These are phyloP conservation scores for Agrostemma githago DNA, from an alignment of 148 eudicot genomes.

Conservation along the genomic window DNA sequence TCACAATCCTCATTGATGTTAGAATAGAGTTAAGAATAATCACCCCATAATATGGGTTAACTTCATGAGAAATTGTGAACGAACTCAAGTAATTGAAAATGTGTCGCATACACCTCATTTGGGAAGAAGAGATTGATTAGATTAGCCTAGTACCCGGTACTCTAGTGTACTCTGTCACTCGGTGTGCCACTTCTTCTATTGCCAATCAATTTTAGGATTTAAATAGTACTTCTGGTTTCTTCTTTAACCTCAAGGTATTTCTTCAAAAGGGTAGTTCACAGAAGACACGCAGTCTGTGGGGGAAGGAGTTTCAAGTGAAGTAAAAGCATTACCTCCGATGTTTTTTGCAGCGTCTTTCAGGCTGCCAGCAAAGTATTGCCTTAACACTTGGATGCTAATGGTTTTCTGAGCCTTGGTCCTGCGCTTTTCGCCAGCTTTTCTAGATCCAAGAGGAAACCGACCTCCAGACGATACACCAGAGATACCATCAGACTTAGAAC, in stretches of 20 bases:
- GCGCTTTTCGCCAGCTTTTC: slow-evolving; percentile 40
- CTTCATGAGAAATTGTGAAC: not conserved
- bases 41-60: not conserved
- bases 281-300: not conserved
- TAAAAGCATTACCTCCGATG: slow-evolving; percentile 63
- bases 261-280: not conserved
- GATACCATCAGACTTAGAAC: slow-evolving; percentile 33
- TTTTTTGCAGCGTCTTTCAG: slow-evolving; percentile 88
- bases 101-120: not conserved
- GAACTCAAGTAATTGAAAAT: not conserved
- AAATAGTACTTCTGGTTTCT: not conserved
- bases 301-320: not conserved
- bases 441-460: slow-evolving; percentile 26
- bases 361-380: slow-evolving; percentile 88
- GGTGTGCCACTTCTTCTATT: not conserved
- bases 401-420: slow-evolving; percentile 66
- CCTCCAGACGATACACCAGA: slow-evolving; percentile 35
- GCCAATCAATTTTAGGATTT: not conserved
- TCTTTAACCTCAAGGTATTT: not conserved
- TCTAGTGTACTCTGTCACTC: not conserved
- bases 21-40: not conserved
- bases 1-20: not conserved
- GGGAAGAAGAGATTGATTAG: not conserved
- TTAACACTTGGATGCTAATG: slow-evolving; percentile 67
- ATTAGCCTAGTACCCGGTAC: not conserved